A percentile compares a stretch with the other conserved stretches of the same genome.
These are phyloP conservation scores for Phenoliferia sp. DNA, from an alignment of 1,284 basidiomycete genomes.

Conservation along the genomic window DNA sequence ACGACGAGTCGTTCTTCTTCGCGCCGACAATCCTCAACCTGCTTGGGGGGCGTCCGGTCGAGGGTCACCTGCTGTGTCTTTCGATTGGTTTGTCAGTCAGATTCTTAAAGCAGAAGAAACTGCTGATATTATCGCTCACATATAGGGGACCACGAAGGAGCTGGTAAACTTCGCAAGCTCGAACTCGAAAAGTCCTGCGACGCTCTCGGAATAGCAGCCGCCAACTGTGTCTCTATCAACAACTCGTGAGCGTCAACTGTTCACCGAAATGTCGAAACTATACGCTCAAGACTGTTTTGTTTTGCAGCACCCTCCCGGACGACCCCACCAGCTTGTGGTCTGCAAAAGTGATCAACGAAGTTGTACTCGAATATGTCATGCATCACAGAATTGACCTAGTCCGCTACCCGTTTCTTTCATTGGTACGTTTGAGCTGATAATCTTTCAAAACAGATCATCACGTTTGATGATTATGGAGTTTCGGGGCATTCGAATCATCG, in stretches of 20 bases:
- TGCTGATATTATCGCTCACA: neutral
- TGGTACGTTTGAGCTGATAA: neutral
- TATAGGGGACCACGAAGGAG: constrained; percentile 69
- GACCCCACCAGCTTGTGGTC: constrained; percentile 69
- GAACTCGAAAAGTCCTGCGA: constrained; percentile 69
- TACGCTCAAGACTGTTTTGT: neutral
- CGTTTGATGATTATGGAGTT: constrained; percentile 78
- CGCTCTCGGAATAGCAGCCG: constrained; percentile 60
- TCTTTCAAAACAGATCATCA: constrained; percentile 62
- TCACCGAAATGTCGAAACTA: neutral
- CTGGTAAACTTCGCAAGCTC: constrained; percentile 58
- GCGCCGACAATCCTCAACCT: constrained; percentile 64
- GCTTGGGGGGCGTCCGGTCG: constrained; percentile 45
- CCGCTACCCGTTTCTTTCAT: neutral
- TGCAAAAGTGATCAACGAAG: constrained; percentile 54
- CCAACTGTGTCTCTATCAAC: constrained; percentile 61
- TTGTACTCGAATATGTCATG: constrained; percentile 58
- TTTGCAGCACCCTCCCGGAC: constrained; percentile 66
- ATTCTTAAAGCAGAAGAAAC: neutral
- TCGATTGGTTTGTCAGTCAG: constrained; percentile 43
- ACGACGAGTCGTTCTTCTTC: constrained; percentile 91
- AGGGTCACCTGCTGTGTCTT: constrained; percentile 45
- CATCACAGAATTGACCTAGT: constrained; percentile 59
- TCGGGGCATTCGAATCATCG: constrained; percentile 87
- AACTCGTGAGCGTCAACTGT: constrained; percentile 56